Base-by-base conservation (phyloP, 768 basidiomycete species). In the Podaxis sp. region DNA sequence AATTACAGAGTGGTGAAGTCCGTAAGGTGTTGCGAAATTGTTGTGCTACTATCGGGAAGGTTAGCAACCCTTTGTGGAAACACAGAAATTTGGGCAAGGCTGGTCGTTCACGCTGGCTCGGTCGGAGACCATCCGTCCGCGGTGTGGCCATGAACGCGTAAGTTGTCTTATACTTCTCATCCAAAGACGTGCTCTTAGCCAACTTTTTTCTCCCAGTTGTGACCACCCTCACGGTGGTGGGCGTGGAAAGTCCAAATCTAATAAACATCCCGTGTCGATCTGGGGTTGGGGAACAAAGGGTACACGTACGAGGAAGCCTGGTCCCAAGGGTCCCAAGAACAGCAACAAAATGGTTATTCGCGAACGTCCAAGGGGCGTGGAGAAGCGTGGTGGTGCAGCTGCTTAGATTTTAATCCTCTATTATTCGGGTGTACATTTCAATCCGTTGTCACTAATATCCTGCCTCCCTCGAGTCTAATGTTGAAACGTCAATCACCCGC, bases 141-240 rank as follows among this genome's bases (percentile, higher is more conserved):
- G 95, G 95, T 87, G 88, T 97, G 66, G 95, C 95, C 47, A 96
- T 96, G 95, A 98, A 97, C 75, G 90, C 93, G 87, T 94, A 77
- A 47, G 90, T 81, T 64, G 56, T 59, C 55, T 19, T 5, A 47
- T 60, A 60, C 53, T 61, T 54, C 29, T 55, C 17, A 54, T 22
- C 54, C n/a, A 58, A 38, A 11, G 36, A 47, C 53, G 50, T 58
- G 22, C 12, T 29, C 13, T 37, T 65, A 27, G 59, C 53, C 50
- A 29, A 55, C 41, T 49, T 37, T 27, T 37, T 41, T 19, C 24
- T 25, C 50, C 8, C 61, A 94, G 93, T 51, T 84, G 82, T 59
- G 94, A 95, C 75, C 94, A 96, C 75, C 95, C 96, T 64, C 95
- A 97, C 72, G 96, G 96, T 75, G 96, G 96, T 80, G 96, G 96